Base-by-base conservation (phyloP, 1,284 basidiomycete genomes). In the Cerioporus squamosus region DNA sequence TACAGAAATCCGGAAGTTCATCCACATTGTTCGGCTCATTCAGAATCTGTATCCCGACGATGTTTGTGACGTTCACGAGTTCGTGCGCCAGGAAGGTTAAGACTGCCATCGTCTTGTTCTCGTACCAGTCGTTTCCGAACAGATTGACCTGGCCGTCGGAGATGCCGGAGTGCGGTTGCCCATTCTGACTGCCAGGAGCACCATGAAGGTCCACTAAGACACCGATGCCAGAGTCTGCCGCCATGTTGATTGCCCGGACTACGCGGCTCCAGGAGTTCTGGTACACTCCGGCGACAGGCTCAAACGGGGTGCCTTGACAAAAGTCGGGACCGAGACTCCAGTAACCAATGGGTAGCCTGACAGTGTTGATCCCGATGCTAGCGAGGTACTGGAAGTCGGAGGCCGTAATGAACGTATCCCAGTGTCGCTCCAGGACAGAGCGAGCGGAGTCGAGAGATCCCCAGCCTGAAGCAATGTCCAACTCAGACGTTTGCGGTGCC, bases 161-260 rank as follows among this genome's bases (percentile, higher is more conserved):
- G 40, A 90, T 77, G 0, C 91, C 91, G 43, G 90, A 91, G 70
- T 93, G 90, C 31, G 82, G 77, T 67, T 91, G 85, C 12, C 87
- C 84, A 60, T 85, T 84, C 73, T 88, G 88, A 66, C 86, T 88
- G 15, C 90, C 90, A 45, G 83, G 80, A 14, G 88, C 88, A 33
- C 88, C 89, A 69, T 92, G 91, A 31, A 92, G 72, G 68, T 93
- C 90, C 49, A 93, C 75, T n/a, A 93, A 76, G 26, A 93, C 88
- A 43, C 89, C 89, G 31, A 93, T 80, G 3, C 83, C 83, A 64
- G 78, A 77, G 44, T 83, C 74, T 9, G 73, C 84, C 7, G 91
- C 91, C 80, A 82, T 81, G 64, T 87, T 86, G 70, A 94, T 86
- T 24, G 88, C 84, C 7, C 84, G 81, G 12, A 82, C 72, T 45